phyloP scores from a whole-genome alignment of 768 basidiomycete genomes.

The Macrolepiota dolichaula region DNA sequence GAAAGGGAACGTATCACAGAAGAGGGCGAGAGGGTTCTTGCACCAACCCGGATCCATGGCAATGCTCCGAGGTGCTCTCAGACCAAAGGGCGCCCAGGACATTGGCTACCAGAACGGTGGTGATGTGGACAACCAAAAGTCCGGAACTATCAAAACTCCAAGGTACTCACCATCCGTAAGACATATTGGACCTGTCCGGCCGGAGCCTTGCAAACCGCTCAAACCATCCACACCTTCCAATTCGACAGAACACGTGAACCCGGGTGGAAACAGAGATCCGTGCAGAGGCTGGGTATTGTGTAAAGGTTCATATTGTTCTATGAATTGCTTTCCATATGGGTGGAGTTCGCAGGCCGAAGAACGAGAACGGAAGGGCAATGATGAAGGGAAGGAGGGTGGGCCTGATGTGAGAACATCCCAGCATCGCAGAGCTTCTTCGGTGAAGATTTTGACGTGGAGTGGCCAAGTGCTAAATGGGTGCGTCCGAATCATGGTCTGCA shows the following conservation, averaged over 20 bases:
- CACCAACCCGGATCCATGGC: slow-evolving; percentile 1
- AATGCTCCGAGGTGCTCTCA: background rate
- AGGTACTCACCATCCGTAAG: slow-evolving; percentile 52
- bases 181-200: slow-evolving; percentile 51
- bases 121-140: background rate
- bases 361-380: background rate
- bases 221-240: slow-evolving; percentile 71
- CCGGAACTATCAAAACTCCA: background rate
- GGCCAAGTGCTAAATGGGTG: slow-evolving; percentile 75
- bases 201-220: slow-evolving; percentile 43
- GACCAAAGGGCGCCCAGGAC: background rate
- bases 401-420: slow-evolving; percentile 41
- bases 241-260: slow-evolving; percentile 50
- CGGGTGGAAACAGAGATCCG: slow-evolving; percentile 36
- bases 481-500: slow-evolving; percentile 56
- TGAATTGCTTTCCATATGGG: background rate
- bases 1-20: background rate
- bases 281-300: background rate
- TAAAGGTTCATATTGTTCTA: background rate
- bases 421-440: slow-evolving; percentile 49
- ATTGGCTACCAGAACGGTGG: background rate
- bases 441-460: slow-evolving; percentile 73
- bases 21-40: background rate
- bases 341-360: background rate
- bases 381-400: slow-evolving; percentile 17